Evolutionary conservation across 1,284 basidiomycete species (phyloP), one percentile per base, ranked within the genome.

Genomic region (Boletus putidus): DNA sequence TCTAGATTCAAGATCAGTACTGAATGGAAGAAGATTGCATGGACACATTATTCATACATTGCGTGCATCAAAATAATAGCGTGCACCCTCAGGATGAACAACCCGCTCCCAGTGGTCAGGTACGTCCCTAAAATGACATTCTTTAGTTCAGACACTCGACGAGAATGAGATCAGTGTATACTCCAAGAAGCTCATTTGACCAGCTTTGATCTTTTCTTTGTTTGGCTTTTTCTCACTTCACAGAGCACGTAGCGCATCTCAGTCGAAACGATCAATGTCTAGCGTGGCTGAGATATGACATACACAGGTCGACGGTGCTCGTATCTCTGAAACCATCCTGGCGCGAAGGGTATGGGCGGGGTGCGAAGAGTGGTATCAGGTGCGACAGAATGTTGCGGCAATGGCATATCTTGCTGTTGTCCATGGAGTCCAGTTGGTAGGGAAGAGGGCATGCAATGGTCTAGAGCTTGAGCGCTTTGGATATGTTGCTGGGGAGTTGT

Each of bases 41-140:
- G n/a, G n/a, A n/a, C 12, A 21, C 4, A 20, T 11, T 18, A 5
- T 33, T 25, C 16, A 43, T 7, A 51, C 50, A 39, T 33, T 31
- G 7, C 31, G 4, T 25, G 37, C n/a, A 43, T 51, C 9, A 10
- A 51, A 51, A 29, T 51, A 51, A 42, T 51, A 51, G 9, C 50
- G 39, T 23, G 50, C 50, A 33, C 50, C 50, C 40, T 51, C 50
- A 6, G 50, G 50, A 25, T 51, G 50, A 33, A 51, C 39, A 25
- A 51, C 16, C 15, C 50, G 27, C 29, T 51, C 50, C 50, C 50
- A 51, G 4, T 42, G 23, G n/a, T n/a, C 35, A 8, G 48, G 36
- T n/a, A 39, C 33, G 1, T 49, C 16, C 36, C 48, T 49, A 35
- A 18, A 27, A 39, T 27, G 12, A 0, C 15, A 25, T 12, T 37